Percentiles rank a stretch among this genome's conserved stretches.
These are phyloP conservation scores for Picochlorum sp. DNA, from an alignment of 139 green algal species.

Conservation along the genomic window DNA sequence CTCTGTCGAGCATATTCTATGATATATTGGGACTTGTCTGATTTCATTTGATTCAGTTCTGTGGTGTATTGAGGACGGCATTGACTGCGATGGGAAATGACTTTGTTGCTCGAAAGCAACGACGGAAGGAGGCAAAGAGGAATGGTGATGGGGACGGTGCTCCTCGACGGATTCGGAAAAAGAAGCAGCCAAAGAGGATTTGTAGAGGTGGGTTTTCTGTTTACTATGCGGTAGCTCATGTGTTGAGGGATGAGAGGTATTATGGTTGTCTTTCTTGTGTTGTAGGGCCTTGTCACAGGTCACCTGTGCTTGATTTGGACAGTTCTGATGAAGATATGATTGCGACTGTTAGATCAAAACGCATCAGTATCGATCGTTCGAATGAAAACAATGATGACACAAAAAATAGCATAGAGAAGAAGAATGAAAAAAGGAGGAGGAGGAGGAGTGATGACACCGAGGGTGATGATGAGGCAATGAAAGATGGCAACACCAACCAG, in stretches of 20 bases:
- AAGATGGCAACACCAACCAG: neutral
- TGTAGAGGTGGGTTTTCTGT: conserved; percentile 20
- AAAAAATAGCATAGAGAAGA: neutral
- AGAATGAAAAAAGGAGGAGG: neutral
- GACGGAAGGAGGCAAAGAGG: conserved; percentile 40
- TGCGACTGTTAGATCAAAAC: neutral
- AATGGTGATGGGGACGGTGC: conserved; percentile 14
- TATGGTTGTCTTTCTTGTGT: neutral
- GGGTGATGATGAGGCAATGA: neutral
- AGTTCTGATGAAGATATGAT: neutral
- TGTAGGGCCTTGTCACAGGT: conserved; percentile 19
- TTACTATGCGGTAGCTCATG: neutral
- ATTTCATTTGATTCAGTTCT: too few relatives aligned
- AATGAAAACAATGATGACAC: too few relatives aligned
- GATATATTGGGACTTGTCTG: too few relatives aligned
- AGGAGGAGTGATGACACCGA: neutral
- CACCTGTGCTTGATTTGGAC: conserved; percentile 8
- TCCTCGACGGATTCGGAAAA: conserved; percentile 17
- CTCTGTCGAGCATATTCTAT: too few relatives aligned
- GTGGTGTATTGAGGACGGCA: too few relatives aligned
- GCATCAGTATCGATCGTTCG: neutral
- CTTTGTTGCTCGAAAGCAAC: conserved; percentile 44
- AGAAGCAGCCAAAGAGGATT: conserved; percentile 31
- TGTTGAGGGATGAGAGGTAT: neutral
- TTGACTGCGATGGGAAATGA: conserved; percentile 20